Evolutionary conservation across 176 grass and related monocot genomes (phyloP).

Genomic region (Hordeum vulgare): DNA sequence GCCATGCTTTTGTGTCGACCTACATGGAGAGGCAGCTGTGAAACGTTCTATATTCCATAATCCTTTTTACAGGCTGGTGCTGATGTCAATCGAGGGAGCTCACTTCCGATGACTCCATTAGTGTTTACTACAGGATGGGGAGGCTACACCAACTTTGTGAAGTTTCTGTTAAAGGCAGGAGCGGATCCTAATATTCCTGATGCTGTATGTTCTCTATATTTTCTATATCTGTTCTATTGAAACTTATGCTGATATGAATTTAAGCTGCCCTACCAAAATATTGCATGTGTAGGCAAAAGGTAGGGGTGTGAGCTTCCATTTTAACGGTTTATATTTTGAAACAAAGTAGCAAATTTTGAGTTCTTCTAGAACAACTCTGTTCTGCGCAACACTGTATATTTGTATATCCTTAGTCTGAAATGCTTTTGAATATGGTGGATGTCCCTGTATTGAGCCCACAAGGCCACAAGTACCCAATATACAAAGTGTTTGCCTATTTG

Average conservation of each 20-base stretch:
- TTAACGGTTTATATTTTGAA: not conserved
- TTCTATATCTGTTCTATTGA: not conserved
- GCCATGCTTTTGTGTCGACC: not conserved
- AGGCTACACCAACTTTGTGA: conserved; percentile 29
- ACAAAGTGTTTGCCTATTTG: not conserved
- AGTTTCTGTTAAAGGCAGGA: conserved; percentile 30
- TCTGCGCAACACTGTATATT: not conserved
- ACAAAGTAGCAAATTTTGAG: not conserved
- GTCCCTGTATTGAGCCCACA: not conserved
- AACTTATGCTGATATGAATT: not conserved
- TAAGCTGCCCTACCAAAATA: not conserved
- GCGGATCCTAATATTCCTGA: conserved; percentile 34
- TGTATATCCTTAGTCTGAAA: not conserved
- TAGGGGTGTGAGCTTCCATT: not conserved
- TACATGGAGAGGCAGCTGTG: not conserved
- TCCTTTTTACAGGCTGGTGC: conserved; percentile 35
- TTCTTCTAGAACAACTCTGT: not conserved
- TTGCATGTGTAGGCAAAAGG: not conserved
- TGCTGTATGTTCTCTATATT: conserved; percentile 18
- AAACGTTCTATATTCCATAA: not conserved
- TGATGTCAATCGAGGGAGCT: conserved; percentile 17
- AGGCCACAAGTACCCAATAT: not conserved
- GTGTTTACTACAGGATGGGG: not conserved
- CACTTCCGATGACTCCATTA: not conserved
- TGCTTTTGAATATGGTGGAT: not conserved